phyloP scores from a whole-genome alignment of 2,329 filamentous ascomycete genomes.

The Ophiostoma quercus region DNA sequence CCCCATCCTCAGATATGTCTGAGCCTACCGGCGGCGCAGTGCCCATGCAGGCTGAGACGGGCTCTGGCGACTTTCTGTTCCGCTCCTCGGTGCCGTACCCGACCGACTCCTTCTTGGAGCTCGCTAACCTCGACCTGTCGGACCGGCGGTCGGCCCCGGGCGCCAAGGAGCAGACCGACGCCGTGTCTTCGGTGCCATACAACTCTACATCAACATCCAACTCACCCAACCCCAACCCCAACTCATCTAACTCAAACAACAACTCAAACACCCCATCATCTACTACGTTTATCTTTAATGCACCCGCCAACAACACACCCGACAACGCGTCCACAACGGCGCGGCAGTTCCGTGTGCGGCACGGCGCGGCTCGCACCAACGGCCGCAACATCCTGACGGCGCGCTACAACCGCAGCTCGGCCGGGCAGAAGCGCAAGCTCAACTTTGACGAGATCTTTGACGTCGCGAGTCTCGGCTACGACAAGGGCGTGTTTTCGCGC shows the following conservation, averaged over 20 bases:
- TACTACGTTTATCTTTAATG: conserved; percentile 20
- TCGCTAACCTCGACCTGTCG: conserved; percentile 57
- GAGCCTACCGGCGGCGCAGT: conserved; percentile 34
- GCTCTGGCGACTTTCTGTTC: conserved; percentile 59
- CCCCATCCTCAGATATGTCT: conserved; percentile 24
- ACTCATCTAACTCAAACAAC: neutral
- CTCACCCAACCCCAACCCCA: neutral
- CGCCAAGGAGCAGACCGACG: conserved; percentile 18
- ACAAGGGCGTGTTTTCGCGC: conserved; percentile 53
- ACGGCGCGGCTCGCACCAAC: conserved; percentile 28
- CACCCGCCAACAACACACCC: conserved; percentile 19
- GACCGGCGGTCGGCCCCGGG: conserved; percentile 39
- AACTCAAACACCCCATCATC: neutral
- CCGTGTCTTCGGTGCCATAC: neutral
- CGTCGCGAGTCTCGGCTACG: conserved; percentile 53
- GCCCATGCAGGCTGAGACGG: conserved; percentile 20
- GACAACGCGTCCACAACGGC: conserved; percentile 18
- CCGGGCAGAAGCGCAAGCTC: conserved; percentile 67
- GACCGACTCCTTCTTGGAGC: conserved; percentile 52
- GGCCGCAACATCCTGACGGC: conserved; percentile 31
- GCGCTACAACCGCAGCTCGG: conserved; percentile 53
- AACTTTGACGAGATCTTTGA: conserved; percentile 73
- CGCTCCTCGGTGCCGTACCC: conserved; percentile 59
- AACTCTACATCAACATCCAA: neutral
- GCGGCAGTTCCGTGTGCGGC: conserved; percentile 26